phyloP scores from a whole-genome alignment of 768 basidiomycete species.

The Termitomyces sp. region DNA sequence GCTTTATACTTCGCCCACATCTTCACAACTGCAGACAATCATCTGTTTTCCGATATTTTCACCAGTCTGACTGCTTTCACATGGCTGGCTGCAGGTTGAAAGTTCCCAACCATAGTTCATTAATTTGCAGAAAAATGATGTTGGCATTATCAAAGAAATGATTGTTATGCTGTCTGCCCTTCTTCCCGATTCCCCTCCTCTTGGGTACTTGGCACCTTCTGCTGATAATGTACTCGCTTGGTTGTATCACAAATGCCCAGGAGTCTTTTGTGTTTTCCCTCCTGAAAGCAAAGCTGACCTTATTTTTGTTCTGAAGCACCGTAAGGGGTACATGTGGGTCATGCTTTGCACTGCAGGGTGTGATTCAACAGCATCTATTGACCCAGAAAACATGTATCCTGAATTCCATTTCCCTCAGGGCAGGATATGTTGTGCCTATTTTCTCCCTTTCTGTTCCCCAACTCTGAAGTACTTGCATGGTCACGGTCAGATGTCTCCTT shows the following conservation, averaged over 20 bases:
- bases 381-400: background rate
- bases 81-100: background rate
- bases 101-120: background rate
- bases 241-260: background rate
- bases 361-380: background rate
- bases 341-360: background rate
- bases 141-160: background rate
- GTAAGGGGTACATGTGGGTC: background rate
- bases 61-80: background rate
- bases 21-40: background rate
- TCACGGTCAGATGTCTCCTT: background rate
- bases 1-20: too few species aligned
- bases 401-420: background rate
- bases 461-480: background rate
- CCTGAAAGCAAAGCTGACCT: background rate
- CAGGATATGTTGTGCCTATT: background rate
- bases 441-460: background rate
- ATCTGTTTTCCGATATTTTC: background rate
- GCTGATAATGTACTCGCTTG: background rate
- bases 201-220: background rate
- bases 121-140: background rate
- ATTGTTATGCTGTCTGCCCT: background rate
- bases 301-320: background rate
- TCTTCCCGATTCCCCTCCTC: background rate
- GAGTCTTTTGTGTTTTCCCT: conserved; percentile 1